Evolutionary conservation across 352 stramenopile genomes (phyloP).

Genomic region (Pythium biforme): DNA sequence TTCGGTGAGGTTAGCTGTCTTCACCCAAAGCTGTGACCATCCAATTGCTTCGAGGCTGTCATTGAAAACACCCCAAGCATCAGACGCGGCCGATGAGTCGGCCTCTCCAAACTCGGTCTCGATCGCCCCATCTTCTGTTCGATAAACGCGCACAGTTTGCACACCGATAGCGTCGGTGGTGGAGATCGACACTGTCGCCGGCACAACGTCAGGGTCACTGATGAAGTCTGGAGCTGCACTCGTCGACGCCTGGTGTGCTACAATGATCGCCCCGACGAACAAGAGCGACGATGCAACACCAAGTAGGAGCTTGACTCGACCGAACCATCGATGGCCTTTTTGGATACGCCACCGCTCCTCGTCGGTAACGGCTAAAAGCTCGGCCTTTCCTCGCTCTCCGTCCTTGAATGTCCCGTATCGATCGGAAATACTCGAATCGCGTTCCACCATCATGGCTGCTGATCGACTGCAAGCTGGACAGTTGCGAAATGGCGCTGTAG

Average conservation of each 20-base stretch:
- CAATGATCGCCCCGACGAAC: conserved; percentile 9
- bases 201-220: neutral
- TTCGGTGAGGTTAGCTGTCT: conserved; percentile 29
- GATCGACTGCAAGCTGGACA: neutral
- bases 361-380: conserved; percentile 17
- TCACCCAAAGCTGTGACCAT: conserved; percentile 59
- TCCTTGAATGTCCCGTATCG: conserved; percentile 31
- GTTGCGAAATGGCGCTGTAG: neutral
- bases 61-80: conserved; percentile 52
- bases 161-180: neutral
- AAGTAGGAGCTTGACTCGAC: conserved; percentile 10
- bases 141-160: conserved; percentile 18
- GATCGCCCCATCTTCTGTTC: neutral
- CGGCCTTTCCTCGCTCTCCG: conserved; percentile 1
- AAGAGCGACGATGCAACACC: conserved; percentile 2
- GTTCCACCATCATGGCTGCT: conserved; percentile 10
- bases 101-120: conserved; percentile 2
- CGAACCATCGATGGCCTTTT: conserved; percentile 19
- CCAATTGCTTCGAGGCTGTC: conserved; percentile 45
- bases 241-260: conserved; percentile 6
- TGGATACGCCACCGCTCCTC: conserved; percentile 25
- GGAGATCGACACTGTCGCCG: conserved; percentile 4
- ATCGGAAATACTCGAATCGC: conserved; percentile 20
- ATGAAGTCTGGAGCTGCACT: neutral
- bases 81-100: conserved; percentile 1